Evolutionary conservation across 495 filamentous ascomycete species (phyloP).

Genomic region (Penicillium nucicola): DNA sequence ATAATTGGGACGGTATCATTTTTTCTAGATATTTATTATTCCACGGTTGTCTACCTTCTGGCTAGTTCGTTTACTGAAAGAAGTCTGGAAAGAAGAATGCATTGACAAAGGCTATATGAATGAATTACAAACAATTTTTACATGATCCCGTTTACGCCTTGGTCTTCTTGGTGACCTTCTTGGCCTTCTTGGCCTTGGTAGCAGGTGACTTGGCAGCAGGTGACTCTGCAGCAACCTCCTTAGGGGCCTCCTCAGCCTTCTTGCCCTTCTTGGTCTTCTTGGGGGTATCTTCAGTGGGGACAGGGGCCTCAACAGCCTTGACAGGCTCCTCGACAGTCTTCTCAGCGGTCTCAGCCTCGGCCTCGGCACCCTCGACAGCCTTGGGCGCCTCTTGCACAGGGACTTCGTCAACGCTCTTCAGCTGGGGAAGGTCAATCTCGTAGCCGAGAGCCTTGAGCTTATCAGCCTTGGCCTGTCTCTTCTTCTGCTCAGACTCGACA

Average conservation of each 20-base stretch:
- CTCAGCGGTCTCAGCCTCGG: constrained; percentile 10
- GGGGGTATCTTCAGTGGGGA: constrained; percentile 30
- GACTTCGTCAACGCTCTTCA: constrained; percentile 66
- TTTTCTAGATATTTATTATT: no score
- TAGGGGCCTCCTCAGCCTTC: constrained; percentile 28
- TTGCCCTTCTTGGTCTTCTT: constrained; percentile 41
- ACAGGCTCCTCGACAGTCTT: constrained; percentile 17
- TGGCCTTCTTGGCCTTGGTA: constrained; percentile 29
- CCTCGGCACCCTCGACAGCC: constrained; percentile 24
- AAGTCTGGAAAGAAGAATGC: not conserved
- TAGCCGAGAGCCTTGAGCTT: constrained; percentile 82
- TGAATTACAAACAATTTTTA: constrained; percentile 18
- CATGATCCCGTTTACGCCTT: constrained; percentile 30
- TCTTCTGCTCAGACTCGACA: constrained; percentile 66
- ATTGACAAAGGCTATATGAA: constrained; percentile 17
- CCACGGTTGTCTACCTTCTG: no score
- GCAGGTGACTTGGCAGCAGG: constrained; percentile 21
- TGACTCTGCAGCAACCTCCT: constrained; percentile 18
- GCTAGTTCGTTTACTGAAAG: no score
- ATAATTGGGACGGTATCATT: no score
- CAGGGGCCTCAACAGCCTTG: constrained; percentile 15
- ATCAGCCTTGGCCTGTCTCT: constrained; percentile 60
- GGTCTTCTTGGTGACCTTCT: constrained; percentile 37
- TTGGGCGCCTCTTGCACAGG: constrained; percentile 36
- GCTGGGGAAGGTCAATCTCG: constrained; percentile 69